Percentiles rank a stretch among this genome's conserved stretches.
These are phyloP conservation scores for Xerocomellus intermedius DNA, from an alignment of 768 basidiomycete genomes.

Conservation along the genomic window DNA sequence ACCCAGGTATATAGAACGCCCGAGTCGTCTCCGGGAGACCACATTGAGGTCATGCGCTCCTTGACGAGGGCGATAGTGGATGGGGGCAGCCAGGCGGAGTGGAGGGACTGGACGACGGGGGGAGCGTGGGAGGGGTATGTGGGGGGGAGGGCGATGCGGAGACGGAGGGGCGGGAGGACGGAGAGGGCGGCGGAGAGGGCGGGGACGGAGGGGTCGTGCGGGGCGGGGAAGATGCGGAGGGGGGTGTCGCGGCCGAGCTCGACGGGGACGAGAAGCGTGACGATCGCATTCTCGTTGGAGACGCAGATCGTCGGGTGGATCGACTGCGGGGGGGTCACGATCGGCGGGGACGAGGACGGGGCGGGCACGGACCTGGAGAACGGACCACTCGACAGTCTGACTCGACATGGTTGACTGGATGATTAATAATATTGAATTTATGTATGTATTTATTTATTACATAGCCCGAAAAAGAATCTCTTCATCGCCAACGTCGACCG, in stretches of 20 bases:
- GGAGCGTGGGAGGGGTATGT: constrained; percentile 54
- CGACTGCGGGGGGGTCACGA: constrained; percentile 43
- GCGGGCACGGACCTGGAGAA: constrained; percentile 24
- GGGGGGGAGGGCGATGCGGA: constrained; percentile 53
- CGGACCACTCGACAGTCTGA: constrained; percentile 19
- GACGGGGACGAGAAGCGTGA: constrained; percentile 55
- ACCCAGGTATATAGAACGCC: constrained; percentile 68
- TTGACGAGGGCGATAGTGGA: constrained; percentile 35
- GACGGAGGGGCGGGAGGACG: constrained; percentile 60
- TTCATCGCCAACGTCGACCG: constrained; percentile 17
- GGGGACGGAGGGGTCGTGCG: constrained; percentile 3
- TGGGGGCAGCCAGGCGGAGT: constrained; percentile 57
- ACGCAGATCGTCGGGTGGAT: constrained; percentile 71
- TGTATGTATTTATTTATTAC: background rate
- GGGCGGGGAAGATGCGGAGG: constrained; percentile 35
- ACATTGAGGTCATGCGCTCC: constrained; percentile 48
- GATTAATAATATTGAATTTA: constrained; percentile 9
- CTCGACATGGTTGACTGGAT: background rate
- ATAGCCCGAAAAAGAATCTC: constrained; percentile 22
- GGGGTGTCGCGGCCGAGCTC: constrained; percentile 49
- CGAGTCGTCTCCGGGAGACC: constrained; percentile 48
- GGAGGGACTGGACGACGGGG: constrained; percentile 54
- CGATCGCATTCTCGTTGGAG: constrained; percentile 37
- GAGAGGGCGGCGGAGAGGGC: constrained; percentile 35
- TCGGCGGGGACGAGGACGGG: background rate